phyloP scores from a whole-genome alignment of 1,284 basidiomycete species.

The Abortiporus biennis region DNA sequence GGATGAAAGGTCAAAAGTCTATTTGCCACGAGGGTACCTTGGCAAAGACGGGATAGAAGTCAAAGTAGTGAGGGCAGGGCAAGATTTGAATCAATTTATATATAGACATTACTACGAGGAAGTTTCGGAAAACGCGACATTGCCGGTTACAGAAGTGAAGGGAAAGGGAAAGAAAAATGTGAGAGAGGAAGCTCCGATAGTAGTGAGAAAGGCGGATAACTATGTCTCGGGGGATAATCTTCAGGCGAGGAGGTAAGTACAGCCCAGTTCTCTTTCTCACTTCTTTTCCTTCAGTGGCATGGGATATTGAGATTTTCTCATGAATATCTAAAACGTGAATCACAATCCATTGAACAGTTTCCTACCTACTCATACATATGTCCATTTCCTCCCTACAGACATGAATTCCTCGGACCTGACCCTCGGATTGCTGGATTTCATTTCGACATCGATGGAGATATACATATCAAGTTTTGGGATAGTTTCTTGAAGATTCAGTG shows the following conservation, averaged over 20 bases:
- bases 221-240: constrained; percentile 33
- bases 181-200: constrained; percentile 5
- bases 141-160: no score
- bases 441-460: constrained; percentile 30
- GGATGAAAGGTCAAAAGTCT: constrained; percentile 23
- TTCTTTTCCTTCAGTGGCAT: background rate
- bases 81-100: constrained; percentile 34
- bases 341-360: no score
- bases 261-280: background rate
- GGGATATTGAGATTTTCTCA: no score
- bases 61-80: constrained; percentile 23
- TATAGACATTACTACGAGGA: constrained; percentile 29
- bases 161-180: constrained; percentile 6
- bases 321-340: no score
- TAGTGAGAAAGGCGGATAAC: constrained; percentile 22
- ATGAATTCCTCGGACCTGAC: constrained; percentile 38
- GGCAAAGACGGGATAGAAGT: constrained; percentile 30
- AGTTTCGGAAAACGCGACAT: constrained; percentile 8
- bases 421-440: constrained; percentile 36
- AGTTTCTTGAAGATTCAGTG: constrained; percentile 37
- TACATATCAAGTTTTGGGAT: constrained; percentile 38
- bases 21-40: constrained; percentile 35
- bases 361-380: no score
- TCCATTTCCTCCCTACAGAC: no score
- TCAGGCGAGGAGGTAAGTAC: constrained; percentile 26